Percentiles rank a stretch among this genome's conserved stretches.
Evolutionary conservation across 768 basidiomycete genomes (phyloP).

Genomic region (Kwoniella mangroviensis): DNA sequence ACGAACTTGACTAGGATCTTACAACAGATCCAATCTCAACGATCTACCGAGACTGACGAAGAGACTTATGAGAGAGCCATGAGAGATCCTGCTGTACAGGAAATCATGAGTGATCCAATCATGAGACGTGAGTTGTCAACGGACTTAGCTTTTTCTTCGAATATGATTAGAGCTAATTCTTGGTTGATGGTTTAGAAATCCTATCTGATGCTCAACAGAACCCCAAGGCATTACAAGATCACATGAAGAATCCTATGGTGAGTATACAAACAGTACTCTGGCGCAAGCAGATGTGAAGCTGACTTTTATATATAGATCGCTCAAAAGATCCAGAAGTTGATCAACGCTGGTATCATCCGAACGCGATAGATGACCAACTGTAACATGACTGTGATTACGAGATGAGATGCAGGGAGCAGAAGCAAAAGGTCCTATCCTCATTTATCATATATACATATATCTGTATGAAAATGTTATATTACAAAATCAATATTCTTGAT

Average conservation of each 20-base stretch:
- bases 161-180: neutral
- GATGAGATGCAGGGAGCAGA: neutral
- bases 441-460: neutral
- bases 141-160: neutral
- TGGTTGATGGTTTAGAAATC: conserved; percentile 60
- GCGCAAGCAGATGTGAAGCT: neutral
- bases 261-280: conserved; percentile 17
- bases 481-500: neutral
- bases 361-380: conserved; percentile 59
- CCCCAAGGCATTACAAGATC: conserved; percentile 86
- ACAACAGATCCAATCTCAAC: conserved; percentile 75
- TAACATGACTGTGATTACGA: too few species aligned
- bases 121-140: conserved; percentile 12
- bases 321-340: conserved; percentile 50
- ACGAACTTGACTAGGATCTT: conserved; percentile 79
- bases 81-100: conserved; percentile 90
- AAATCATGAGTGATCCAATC: conserved; percentile 50
- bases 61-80: conserved; percentile 91
- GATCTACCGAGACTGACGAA: conserved; percentile 85
- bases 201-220: conserved; percentile 90
- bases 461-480: neutral
- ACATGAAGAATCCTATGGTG: conserved; percentile 78
- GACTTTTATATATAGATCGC: conserved; percentile 27
- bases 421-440: neutral
- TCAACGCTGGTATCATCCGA: conserved; percentile 91